phyloP scores from a whole-genome alignment of 2,329 filamentous ascomycete genomes.

The Helicocarpus griseus region DNA sequence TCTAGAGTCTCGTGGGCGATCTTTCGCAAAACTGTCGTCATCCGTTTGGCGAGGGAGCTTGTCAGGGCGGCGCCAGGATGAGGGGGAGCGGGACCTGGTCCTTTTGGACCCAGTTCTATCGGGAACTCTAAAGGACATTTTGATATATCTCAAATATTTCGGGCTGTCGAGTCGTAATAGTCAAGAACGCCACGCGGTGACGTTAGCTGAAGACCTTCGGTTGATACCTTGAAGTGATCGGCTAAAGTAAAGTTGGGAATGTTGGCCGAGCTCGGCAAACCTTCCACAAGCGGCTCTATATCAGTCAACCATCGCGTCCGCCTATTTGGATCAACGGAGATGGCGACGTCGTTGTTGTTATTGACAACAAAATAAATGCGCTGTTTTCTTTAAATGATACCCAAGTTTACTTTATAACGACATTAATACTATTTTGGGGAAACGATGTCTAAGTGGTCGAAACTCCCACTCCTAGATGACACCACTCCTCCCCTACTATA shows the following conservation, averaged over 20 bases:
- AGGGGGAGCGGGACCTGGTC: conserved; percentile 34
- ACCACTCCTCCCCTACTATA: conserved; percentile 29
- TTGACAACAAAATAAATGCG: not conserved
- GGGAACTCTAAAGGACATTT: conserved; percentile 26
- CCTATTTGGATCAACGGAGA: not conserved
- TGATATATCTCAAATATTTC: not conserved
- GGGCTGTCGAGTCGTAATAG: not conserved
- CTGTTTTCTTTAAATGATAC: not conserved
- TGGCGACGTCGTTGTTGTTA: not conserved
- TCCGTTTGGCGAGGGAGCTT: conserved; percentile 27
- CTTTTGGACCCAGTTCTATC: conserved; percentile 29
- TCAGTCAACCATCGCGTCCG: not conserved
- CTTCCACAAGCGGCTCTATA: not conserved
- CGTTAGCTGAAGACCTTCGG: too few species aligned
- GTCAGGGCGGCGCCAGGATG: conserved; percentile 29
- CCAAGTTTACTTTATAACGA: not conserved
- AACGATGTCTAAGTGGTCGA: conserved; percentile 22
- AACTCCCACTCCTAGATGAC: conserved; percentile 20
- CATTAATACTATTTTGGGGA: not conserved
- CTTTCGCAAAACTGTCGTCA: conserved; percentile 11
- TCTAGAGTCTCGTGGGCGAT: conserved; percentile 16
- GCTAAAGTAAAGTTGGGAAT: not conserved
- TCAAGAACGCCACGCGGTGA: not conserved
- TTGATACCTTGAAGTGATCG: not conserved
- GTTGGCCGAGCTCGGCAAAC: conserved; percentile 5